phyloP scores from a whole-genome alignment of 345 rosid genomes.

The Sisymbrium altissimum region DNA sequence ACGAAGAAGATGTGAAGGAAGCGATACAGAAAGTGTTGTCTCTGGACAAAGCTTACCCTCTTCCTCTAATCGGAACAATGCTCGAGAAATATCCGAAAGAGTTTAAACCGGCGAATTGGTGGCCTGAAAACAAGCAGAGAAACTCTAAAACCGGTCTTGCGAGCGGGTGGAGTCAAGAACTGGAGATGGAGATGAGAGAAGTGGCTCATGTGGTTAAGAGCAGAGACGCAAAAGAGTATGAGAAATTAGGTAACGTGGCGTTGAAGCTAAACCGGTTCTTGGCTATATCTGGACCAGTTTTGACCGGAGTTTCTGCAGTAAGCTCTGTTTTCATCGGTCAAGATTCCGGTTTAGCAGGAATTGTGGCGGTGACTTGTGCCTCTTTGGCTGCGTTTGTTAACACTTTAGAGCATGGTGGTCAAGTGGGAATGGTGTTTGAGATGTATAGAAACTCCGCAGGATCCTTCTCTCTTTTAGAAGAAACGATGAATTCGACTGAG shows the following conservation, averaged over 20 bases:
- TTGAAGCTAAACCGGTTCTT: constrained; percentile 33
- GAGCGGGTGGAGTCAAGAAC: constrained; percentile 34
- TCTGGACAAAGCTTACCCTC: constrained; percentile 47
- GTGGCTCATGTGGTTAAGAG: constrained; percentile 36
- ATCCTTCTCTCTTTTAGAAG: constrained; percentile 34
- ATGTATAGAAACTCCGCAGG: constrained; percentile 40
- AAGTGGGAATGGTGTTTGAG: constrained; percentile 44
- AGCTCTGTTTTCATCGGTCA: constrained; percentile 32
- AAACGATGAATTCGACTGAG: constrained; percentile 26
- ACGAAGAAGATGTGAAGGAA: constrained; percentile 36
- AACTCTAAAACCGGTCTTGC: neutral
- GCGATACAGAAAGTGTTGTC: constrained; percentile 39
- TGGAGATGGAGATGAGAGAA: constrained; percentile 44
- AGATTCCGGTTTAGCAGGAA: constrained; percentile 24
- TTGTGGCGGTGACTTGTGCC: constrained; percentile 21
- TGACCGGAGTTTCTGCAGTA: constrained; percentile 34
- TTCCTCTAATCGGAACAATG: constrained; percentile 40
- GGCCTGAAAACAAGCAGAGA: constrained; percentile 34
- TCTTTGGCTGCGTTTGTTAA: constrained; percentile 28
- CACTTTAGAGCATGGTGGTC: constrained; percentile 41
- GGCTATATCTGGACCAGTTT: constrained; percentile 35
- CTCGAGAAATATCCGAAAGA: constrained; percentile 34
- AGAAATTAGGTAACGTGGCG: constrained; percentile 37
- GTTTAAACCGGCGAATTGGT: constrained; percentile 38
- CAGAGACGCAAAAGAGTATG: constrained; percentile 47